Evolutionary conservation across 179 eudicot genomes (phyloP).

Genomic region (Silene coronaria): DNA sequence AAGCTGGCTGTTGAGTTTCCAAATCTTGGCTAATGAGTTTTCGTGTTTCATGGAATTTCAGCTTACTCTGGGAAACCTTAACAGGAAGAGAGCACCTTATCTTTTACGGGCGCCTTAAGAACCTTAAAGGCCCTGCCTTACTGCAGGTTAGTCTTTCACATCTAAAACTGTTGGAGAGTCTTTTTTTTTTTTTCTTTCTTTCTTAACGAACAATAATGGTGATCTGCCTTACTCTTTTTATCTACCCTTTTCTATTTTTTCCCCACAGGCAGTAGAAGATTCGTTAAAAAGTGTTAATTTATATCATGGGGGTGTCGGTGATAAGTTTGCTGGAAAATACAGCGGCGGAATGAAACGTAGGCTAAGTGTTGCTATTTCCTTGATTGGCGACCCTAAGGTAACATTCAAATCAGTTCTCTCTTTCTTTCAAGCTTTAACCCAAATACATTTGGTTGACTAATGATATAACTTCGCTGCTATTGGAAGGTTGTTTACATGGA

Average conservation of each 20-base stretch:
- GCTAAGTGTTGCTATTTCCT: slow-evolving; percentile 92
- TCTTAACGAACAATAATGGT: neutral
- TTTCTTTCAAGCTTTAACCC: neutral
- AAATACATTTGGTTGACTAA: neutral
- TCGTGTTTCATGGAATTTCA: slow-evolving; percentile 20
- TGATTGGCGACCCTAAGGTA: slow-evolving; percentile 92
- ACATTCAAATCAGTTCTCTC: neutral
- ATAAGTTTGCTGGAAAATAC: slow-evolving; percentile 69
- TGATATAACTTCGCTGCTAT: slow-evolving; percentile 8
- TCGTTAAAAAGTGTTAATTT: slow-evolving; percentile 74
- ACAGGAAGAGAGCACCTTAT: slow-evolving; percentile 87
- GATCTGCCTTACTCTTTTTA: neutral
- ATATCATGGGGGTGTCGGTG: slow-evolving; percentile 79
- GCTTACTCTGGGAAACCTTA: slow-evolving; percentile 82
- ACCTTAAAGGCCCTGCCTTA: slow-evolving; percentile 68
- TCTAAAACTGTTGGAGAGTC: neutral
- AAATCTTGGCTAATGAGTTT: neutral
- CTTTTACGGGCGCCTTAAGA: slow-evolving; percentile 92
- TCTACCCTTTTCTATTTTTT: neutral
- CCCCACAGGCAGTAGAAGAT: slow-evolving; percentile 77
- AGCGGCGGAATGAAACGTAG: slow-evolving; percentile 98
- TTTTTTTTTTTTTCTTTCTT: neutral
- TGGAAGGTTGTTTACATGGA: slow-evolving; percentile 91
- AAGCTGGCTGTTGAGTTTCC: neutral
- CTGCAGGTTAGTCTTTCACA: slow-evolving; percentile 43